Evolutionary conservation across 805 yeast species (phyloP), one percentile per base, ranked within the genome.

Genomic region (Brettanomyces naardenensis): DNA sequence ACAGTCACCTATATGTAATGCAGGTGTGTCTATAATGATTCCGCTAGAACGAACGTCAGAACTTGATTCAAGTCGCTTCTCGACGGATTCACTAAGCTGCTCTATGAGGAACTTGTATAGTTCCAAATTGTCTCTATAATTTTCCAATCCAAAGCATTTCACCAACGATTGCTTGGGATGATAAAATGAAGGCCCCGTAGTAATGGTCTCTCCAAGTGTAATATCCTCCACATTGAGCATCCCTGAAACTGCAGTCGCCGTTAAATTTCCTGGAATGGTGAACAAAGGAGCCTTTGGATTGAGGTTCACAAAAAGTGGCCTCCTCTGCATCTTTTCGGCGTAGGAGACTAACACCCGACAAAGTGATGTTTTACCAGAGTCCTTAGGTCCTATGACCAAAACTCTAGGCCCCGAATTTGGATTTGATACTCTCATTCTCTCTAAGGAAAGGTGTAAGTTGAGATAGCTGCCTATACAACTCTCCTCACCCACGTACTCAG

Each of bases 121-220:
- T 31, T 68, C 70, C 31, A 70, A 54, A 54, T 87, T 87, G 10
- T 75, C 79, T 1, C 59, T 47, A 10, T 75, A 66, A 27, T 65
- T 59, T 35, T 79, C 84, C 37, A 79, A 68, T 0, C 97, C 98
- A 58, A 68, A 87, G 50, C 72, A 78, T 50, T 82, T 80, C 6
- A 83, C 90, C n/a, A 82, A 56, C 0, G 97, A 97, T 57, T 86
- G 94, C 55, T 86, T 85, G n/a, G 85, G 84, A 55, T 84, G 89
- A 44, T 81, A 77, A 43, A 70, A 64, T 1, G 89, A 77, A 1
- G 85, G 76, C 31, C 94, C 92, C 9, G 85, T 78, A 1, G 88
- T 75, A 43, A 78, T 68, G 19, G 83, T 75, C 34, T 86, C 85
- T 44, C 95, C 95, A 65, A 94, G 82, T 17, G 74, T 71, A 13